Evolutionary conservation across 164 flowering plant species (phyloP), one percentile per base, ranked within the genome.

Genomic region (Cinnamomum micranthum): DNA sequence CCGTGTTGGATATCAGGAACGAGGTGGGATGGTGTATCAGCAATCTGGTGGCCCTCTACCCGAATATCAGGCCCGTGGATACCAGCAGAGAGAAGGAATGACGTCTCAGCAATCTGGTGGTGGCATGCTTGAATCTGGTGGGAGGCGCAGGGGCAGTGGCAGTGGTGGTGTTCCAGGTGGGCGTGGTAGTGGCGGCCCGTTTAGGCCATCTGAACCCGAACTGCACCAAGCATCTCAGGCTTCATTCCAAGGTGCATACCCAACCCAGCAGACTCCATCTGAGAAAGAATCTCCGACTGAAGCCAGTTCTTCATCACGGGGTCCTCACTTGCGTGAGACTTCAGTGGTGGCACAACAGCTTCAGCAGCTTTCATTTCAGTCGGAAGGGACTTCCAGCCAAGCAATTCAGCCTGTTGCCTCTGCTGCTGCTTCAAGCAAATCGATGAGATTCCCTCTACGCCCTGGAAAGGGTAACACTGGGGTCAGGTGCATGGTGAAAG

Each of bases 201-300:
- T 86, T 1, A 81, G 89, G 79, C 79, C 81, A 35, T 81, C 81
- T 74, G 71, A 71, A 80, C 89, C 97, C 94, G 92, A 89, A 87
- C 94, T 90, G 94, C 91, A 86, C 90, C 97, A 90, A 89, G 93
- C 96, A 68, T 83, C 84, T 77, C 84, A 73, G 75, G 83, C 83
- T 74, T 73, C 84, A 22, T 71, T 80, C 74, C 84, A 77, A 80
- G 81, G 86, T 22, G 84, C 77, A 80, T 80, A 71, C 65, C 74
- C 84, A 7, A 51, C 83, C 73, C 89, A 84, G 80, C 80, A 81
- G 4, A 35, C 75, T 50, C 72, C 84, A 35, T 73, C 79, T 58
- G 78, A 59, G 62, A 69, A 63, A 2, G 86, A 76, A 25, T 20
- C 75, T 20, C 65, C 71, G 28, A 66, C 81, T 24, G 87, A 83